These are phyloP conservation scores for Moesziomyces sp. DNA, from an alignment of 1,284 basidiomycete genomes.

Conservation along the genomic window DNA sequence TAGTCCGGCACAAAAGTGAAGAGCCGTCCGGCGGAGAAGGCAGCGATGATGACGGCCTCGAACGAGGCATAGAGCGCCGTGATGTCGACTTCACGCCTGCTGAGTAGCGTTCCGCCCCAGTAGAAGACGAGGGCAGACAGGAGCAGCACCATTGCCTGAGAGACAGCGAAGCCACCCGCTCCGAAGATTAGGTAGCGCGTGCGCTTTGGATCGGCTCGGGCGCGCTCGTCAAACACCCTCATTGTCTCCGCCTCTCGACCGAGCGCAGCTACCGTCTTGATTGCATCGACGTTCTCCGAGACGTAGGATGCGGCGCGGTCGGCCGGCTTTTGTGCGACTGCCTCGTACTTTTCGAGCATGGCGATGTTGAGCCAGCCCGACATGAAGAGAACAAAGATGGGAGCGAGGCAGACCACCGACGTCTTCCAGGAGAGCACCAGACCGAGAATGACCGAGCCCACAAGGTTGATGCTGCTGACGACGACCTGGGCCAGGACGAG, in stretches of 20 bases:
- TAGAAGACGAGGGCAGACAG: slow-evolving; percentile 68
- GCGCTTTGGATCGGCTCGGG: slow-evolving; percentile 45
- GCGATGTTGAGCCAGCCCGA: slow-evolving; percentile 65
- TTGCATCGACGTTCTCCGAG: slow-evolving; percentile 69
- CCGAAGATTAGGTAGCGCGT: slow-evolving; percentile 61
- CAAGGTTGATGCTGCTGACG: slow-evolving; percentile 61
- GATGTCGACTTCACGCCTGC: slow-evolving; percentile 52
- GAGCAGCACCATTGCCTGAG: slow-evolving; percentile 67
- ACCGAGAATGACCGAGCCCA: slow-evolving; percentile 68
- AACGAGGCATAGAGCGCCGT: slow-evolving; percentile 61
- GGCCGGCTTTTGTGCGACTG: slow-evolving; percentile 59
- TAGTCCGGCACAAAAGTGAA: slow-evolving; percentile 61
- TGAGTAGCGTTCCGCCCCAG: slow-evolving; percentile 66
- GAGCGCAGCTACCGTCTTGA: slow-evolving; percentile 68
- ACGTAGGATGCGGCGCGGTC: slow-evolving; percentile 65
- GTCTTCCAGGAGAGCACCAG: slow-evolving; percentile 68
- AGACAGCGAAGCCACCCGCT: slow-evolving; percentile 65
- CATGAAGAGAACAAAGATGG: slow-evolving; percentile 62
- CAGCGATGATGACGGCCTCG: slow-evolving; percentile 69
- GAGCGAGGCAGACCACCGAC: slow-evolving; percentile 66
- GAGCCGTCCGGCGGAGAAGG: slow-evolving; percentile 62
- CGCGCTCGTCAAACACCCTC: slow-evolving; percentile 56
- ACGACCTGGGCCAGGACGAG: slow-evolving; percentile 68
- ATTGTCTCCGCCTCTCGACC: slow-evolving; percentile 68
- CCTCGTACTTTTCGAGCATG: slow-evolving; percentile 64